These are phyloP conservation scores for Barnettozyma californica DNA, from an alignment of 805 yeast genomes.

Conservation along the genomic window DNA sequence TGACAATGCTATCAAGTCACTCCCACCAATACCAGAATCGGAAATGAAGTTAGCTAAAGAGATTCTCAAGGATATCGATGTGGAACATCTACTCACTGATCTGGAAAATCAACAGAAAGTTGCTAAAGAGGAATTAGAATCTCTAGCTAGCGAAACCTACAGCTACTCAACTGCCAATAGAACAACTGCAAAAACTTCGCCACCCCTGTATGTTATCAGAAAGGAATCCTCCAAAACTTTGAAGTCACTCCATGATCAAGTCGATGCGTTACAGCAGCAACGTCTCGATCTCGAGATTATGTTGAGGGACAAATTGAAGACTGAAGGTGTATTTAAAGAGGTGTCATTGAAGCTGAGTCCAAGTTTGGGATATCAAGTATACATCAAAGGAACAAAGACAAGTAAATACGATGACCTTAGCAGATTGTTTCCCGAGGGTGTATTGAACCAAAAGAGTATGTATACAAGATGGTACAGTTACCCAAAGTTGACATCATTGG, in stretches of 20 bases:
- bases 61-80: slow-evolving; percentile 39
- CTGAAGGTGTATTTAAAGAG: slow-evolving; percentile 24
- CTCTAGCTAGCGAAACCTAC: background rate
- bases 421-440: slow-evolving; percentile 14
- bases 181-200: background rate
- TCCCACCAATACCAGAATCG: slow-evolving; percentile 29
- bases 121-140: slow-evolving; percentile 4
- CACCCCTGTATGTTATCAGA: slow-evolving; percentile 6
- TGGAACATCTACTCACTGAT: slow-evolving; percentile 23
- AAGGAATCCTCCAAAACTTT: slow-evolving; percentile 9
- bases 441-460: slow-evolving; percentile 35
- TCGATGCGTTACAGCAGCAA: slow-evolving; percentile 17
- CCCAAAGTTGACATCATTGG: slow-evolving; percentile 50
- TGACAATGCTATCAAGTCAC: slow-evolving; percentile 22
- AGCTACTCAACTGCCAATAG: too few species aligned
- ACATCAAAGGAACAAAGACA: slow-evolving; percentile 31
- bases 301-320: slow-evolving; percentile 14
- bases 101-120: slow-evolving; percentile 3
- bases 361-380: slow-evolving; percentile 42
- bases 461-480: slow-evolving; percentile 41
- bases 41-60: slow-evolving; percentile 37
- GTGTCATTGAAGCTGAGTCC: slow-evolving; percentile 37
- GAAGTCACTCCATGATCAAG: slow-evolving; percentile 17
- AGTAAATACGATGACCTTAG: slow-evolving; percentile 8
- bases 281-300: background rate